These are phyloP conservation scores for Elsinoe fawcettii DNA, from an alignment of 2,329 filamentous ascomycete genomes.

Conservation along the genomic window DNA sequence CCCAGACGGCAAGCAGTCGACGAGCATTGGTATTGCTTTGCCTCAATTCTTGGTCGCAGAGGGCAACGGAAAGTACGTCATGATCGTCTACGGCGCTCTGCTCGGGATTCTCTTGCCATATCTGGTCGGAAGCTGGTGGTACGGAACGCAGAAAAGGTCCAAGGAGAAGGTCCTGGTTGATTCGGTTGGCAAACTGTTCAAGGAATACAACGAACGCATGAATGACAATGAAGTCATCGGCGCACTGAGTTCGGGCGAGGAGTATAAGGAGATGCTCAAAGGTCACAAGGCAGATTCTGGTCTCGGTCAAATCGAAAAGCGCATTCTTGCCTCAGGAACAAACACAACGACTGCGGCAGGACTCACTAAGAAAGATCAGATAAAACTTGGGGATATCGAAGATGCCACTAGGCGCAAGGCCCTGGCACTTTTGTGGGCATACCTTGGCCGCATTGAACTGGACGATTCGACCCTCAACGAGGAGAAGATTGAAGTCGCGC, in stretches of 20 bases:
- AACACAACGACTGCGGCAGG: constrained; percentile 47
- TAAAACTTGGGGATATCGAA: constrained; percentile 71
- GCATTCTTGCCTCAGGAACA: constrained; percentile 58
- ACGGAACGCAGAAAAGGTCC: constrained; percentile 85
- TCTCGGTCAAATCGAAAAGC: constrained; percentile 75
- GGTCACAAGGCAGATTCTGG: constrained; percentile 73
- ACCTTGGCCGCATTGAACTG: constrained; percentile 80
- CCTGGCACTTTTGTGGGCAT: constrained; percentile 86
- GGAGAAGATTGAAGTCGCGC: constrained; percentile 83
- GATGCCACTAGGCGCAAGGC: constrained; percentile 75
- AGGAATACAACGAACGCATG: constrained; percentile 79
- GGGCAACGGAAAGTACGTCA: constrained; percentile 89
- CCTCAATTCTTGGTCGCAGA: constrained; percentile 89
- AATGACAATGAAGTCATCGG: constrained; percentile 71
- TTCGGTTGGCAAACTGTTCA: constrained; percentile 90
- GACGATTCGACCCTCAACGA: constrained; percentile 68
- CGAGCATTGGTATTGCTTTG: constrained; percentile 93
- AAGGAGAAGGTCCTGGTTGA: constrained; percentile 90
- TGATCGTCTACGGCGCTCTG: constrained; percentile 79
- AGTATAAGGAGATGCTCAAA: constrained; percentile 69
- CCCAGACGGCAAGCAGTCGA: constrained; percentile 95
- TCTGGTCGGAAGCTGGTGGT: constrained; percentile 96
- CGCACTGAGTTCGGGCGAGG: constrained; percentile 76
- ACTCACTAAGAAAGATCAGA: constrained; percentile 65
- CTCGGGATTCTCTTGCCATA: constrained; percentile 88